Evolutionary conservation across 345 rosid species (phyloP), one percentile per base, ranked within the genome.

Genomic region (Lagerstroemia speciosa): DNA sequence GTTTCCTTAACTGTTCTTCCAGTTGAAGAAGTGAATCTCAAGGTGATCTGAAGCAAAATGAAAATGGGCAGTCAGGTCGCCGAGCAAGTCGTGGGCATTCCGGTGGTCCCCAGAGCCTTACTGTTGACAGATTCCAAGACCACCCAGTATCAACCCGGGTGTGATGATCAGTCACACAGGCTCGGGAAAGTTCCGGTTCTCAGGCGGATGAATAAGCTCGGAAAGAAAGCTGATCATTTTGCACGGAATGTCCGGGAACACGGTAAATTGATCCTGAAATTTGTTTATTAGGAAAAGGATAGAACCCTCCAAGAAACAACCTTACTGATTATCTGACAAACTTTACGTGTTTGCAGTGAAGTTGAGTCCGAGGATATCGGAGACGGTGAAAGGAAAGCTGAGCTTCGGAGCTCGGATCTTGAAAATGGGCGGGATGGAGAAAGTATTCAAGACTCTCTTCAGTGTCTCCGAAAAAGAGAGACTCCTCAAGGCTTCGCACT

Each of bases 401-500:
- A 79, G 75, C 27, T 75, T 77, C 38, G 86, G 82, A 15, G 78
- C 71, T 8, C 72, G 61, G 64, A 75, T 81, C 20, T 31, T 80
- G 12, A 67, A 71, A 67, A 67, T 62, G 62, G 85, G 83, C 41
- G 85, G 87, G 65, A 70, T 71, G 70, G 69, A 64, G 48, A 81
- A 78, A 20, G 73, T 81, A 6, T 83, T 83, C 73, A 77, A 67
- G 73, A 73, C 6, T 33, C 68, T 33, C 78, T 81, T 64, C 41
- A 24, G 22, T 67, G 69, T 19, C 62, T 38, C n/a, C 26, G 74
- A 77, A 61, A 83, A 76, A n/a, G 84, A 80, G 46, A 55, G 69
- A 67, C 73, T 83, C 20, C 65, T 83, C 15, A 83, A 80, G 75
- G 87, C 84, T 55, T 83, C 83, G 2, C 81, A 80, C 30, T 83